These are phyloP conservation scores for Trichosporon asahii DNA, from an alignment of 1,284 basidiomycete genomes.

Conservation along the genomic window DNA sequence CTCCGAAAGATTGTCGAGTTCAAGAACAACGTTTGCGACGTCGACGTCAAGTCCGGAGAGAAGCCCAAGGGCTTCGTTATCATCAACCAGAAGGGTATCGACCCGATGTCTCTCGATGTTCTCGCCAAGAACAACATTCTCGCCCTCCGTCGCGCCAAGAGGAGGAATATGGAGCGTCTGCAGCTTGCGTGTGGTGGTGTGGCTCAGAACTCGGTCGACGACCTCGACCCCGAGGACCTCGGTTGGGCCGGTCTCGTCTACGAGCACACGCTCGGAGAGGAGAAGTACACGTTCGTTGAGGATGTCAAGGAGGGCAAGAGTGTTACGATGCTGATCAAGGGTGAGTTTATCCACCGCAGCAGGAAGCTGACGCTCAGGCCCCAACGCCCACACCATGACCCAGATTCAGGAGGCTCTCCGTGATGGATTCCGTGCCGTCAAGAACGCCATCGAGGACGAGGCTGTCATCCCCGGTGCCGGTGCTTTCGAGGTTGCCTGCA, in stretches of 20 bases:
- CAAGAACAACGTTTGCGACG: conserved; percentile 94
- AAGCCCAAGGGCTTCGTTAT: conserved; percentile 83
- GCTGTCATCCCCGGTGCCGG: conserved; percentile 89
- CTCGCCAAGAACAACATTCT: conserved; percentile 96
- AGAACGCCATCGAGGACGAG: conserved; percentile 93
- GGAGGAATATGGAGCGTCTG: conserved; percentile 93
- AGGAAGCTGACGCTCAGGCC: conserved; percentile 53
- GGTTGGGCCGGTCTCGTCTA: conserved; percentile 98
- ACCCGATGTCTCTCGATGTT: conserved; percentile 94
- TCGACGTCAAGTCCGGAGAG: conserved; percentile 65
- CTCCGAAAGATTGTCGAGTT: conserved; percentile 96
- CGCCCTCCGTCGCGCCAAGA: conserved; percentile 89
- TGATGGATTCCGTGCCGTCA: conserved; percentile 92
- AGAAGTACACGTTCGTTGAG: conserved; percentile 98
- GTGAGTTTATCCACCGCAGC: conserved; percentile 47
- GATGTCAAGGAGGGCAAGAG: conserved; percentile 95
- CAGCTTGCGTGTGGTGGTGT: conserved; percentile 92
- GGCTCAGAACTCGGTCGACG: conserved; percentile 97
- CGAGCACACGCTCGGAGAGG: conserved; percentile 98
- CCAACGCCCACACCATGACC: conserved; percentile 91
- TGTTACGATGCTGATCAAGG: conserved; percentile 95
- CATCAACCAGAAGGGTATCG: conserved; percentile 99
- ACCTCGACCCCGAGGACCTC: conserved; percentile 83
- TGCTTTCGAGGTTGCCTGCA: conserved; percentile 94
- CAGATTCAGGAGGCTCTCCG: conserved; percentile 97